phyloP scores from a whole-genome alignment of 129 eudicot species.

The Chrysanthemum makinoi region DNA sequence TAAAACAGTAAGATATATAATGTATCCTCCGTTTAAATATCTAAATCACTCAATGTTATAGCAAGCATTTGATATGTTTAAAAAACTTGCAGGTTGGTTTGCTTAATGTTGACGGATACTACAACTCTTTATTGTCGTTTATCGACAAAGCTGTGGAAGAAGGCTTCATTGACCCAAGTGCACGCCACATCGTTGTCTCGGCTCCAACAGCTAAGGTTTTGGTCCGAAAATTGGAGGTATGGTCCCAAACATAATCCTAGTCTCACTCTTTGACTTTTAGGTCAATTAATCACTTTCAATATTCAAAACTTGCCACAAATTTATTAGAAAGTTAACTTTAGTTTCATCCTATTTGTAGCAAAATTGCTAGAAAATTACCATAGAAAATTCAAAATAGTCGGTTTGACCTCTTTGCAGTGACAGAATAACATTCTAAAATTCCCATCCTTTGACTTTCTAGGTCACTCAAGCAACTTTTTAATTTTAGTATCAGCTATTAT shows the following conservation, averaged over 20 bases:
- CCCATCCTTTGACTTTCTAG: no score
- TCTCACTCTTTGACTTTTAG: slow-evolving; percentile 9
- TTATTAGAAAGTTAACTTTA: neutral
- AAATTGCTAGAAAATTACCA: neutral
- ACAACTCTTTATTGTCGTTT: slow-evolving; percentile 74
- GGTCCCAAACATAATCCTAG: neutral
- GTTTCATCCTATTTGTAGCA: neutral
- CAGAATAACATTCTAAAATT: no score
- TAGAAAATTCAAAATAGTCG: no score
- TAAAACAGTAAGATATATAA: slow-evolving; percentile 59
- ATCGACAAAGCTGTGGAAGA: slow-evolving; percentile 97
- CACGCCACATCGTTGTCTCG: slow-evolving; percentile 86
- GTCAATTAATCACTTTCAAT: slow-evolving; percentile 3
- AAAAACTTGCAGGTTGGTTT: slow-evolving; percentile 64
- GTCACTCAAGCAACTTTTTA: no score
- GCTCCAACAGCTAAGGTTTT: slow-evolving; percentile 85
- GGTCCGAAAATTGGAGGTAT: slow-evolving; percentile 90
- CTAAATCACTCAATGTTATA: neutral
- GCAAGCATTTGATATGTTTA: slow-evolving; percentile 7
- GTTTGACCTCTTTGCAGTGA: no score
- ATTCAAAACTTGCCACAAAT: neutral
- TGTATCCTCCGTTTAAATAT: neutral
- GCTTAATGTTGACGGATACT: slow-evolving; percentile 91
- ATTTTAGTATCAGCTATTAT: no score
- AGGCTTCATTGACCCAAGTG: slow-evolving; percentile 84